Conservation (phyloP, 768 basidiomycete genomes). For the Amyloporia xantha region DNA sequence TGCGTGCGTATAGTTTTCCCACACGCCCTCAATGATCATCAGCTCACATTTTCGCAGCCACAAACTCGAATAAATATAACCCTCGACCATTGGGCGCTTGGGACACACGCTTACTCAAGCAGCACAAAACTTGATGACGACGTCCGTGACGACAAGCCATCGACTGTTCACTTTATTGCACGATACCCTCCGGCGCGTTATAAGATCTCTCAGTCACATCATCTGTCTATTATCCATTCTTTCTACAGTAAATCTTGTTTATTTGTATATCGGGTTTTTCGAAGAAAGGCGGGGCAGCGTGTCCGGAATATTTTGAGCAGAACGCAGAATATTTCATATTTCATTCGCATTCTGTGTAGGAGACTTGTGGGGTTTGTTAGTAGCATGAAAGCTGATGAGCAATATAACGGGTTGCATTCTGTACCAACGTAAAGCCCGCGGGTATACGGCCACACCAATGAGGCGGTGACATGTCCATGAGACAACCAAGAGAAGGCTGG, state of each 20-base stretch:
- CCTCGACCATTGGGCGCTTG: too few relatives aligned
- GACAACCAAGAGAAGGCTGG: too few relatives aligned
- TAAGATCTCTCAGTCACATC: conserved; percentile 1
- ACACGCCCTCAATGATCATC: neutral
- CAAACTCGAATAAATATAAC: conserved; percentile 32
- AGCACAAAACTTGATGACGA: neutral
- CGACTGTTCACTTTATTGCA: neutral
- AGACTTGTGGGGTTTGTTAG: too few relatives aligned
- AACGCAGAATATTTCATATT: too few relatives aligned
- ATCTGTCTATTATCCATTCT: conserved; percentile 5
- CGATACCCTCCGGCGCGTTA: conserved; percentile 14
- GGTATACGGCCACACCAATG: too few relatives aligned
- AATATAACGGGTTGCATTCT: too few relatives aligned
- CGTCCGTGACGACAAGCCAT: neutral
- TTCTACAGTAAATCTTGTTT: conserved; percentile 14
- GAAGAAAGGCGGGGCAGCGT: too few relatives aligned
- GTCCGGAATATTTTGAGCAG: too few relatives aligned
- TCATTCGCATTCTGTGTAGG: too few relatives aligned
- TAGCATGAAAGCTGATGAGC: too few relatives aligned
- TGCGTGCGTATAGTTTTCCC: conserved; percentile 20
- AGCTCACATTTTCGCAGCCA: conserved; percentile 21
- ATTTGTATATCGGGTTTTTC: conserved; percentile 12
- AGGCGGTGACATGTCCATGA: too few relatives aligned
- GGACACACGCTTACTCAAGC: neutral
- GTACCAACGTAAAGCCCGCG: too few relatives aligned